Percentiles rank a stretch among this genome's conserved stretches.
These are phyloP conservation scores for Candida takata DNA, from an alignment of 805 yeast species.

Conservation along the genomic window DNA sequence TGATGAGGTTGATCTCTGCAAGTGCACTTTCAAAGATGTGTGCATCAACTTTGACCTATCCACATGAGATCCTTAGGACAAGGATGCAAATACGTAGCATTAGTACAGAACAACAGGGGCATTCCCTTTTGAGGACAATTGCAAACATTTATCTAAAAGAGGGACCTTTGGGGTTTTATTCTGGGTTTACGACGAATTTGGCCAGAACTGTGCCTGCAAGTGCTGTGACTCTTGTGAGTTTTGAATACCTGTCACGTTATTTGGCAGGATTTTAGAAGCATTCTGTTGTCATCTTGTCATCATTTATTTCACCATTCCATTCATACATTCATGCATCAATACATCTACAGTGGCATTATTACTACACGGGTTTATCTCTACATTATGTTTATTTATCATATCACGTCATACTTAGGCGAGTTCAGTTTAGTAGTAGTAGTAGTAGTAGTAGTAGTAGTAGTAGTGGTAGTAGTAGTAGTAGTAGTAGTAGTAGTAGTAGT, in stretches of 20 bases:
- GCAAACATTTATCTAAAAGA: conserved; percentile 42
- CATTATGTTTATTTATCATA: no score
- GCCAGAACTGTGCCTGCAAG: conserved; percentile 91
- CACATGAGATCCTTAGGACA: conserved; percentile 91
- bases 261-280: no score
- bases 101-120: conserved; percentile 10
- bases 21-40: conserved; percentile 79
- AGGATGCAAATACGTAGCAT: conserved; percentile 62
- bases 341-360: no score
- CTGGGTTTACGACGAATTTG: conserved; percentile 82
- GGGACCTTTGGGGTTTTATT: conserved; percentile 78
- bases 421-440: no score
- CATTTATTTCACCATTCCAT: no score
- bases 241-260: conserved; percentile 55
- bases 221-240: conserved; percentile 91
- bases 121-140: conserved; percentile 19
- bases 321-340: no score
- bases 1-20: conserved; percentile 49
- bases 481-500: no score
- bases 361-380: no score
- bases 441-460: no score
- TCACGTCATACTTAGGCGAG: no score
- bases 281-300: no score
- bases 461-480: no score
- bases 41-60: conserved; percentile 85